phyloP scores from a whole-genome alignment of 495 filamentous ascomycete species.

The Stereocaulon alpinum region DNA sequence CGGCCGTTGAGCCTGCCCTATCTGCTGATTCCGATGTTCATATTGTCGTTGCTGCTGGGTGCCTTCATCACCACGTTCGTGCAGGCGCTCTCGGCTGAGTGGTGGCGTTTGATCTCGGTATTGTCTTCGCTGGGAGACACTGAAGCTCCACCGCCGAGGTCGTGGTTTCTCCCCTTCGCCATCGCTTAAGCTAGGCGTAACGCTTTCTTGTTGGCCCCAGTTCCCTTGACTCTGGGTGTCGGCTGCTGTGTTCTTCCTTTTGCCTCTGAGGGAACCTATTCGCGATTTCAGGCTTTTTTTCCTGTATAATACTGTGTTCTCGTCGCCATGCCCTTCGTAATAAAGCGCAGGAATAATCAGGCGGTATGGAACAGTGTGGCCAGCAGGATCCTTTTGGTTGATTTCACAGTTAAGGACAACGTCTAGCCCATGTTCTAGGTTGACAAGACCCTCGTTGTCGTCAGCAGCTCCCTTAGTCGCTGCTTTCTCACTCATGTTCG shows the following conservation, averaged over 20 bases:
- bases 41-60: constrained; percentile 8
- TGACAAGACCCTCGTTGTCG: constrained; percentile 34
- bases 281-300: constrained; percentile 16
- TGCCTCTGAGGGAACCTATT: constrained; percentile 14
- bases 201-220: constrained; percentile 16
- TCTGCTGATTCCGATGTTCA: constrained; percentile 13
- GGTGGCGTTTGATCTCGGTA: constrained; percentile 20
- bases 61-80: background rate
- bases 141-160: constrained; percentile 19
- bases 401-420: constrained; percentile 82
- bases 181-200: constrained; percentile 18
- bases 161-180: constrained; percentile 7
- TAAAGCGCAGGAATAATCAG: constrained; percentile 69
- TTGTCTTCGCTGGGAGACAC: constrained; percentile 14
- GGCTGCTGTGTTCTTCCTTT: constrained; percentile 11
- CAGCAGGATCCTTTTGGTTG: constrained; percentile 69
- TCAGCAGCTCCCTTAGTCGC: constrained; percentile 30
- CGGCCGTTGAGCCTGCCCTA: background rate
- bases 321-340: constrained; percentile 39
- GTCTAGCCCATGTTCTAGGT: constrained; percentile 71
- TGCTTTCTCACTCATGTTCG: constrained; percentile 53
- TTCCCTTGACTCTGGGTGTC: constrained; percentile 18
- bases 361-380: constrained; percentile 80
- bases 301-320: constrained; percentile 13
- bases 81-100: constrained; percentile 2